These are phyloP conservation scores for Magnusiomyces tetraspermus DNA, from an alignment of 1,139 yeast genomes.

Conservation along the genomic window DNA sequence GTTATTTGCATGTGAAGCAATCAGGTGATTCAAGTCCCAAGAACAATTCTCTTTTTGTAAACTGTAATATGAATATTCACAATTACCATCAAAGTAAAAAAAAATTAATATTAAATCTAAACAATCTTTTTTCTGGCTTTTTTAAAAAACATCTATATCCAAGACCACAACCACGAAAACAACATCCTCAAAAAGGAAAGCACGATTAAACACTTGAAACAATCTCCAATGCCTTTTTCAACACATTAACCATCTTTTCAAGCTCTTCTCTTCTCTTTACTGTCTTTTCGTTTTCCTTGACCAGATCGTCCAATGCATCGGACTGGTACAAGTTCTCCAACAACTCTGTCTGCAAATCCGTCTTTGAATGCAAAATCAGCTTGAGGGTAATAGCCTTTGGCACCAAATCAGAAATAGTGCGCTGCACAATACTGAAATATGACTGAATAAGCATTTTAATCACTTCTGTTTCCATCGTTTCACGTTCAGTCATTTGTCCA, in stretches of 20 bases:
- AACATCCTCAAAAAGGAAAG: neutral
- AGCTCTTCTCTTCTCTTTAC: slow-evolving; percentile 94
- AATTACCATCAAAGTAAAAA: too few species aligned
- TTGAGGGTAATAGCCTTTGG: slow-evolving; percentile 95
- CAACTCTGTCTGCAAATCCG: slow-evolving; percentile 81
- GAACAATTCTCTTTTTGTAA: too few species aligned
- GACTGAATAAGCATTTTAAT: slow-evolving; percentile 85
- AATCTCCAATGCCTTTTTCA: slow-evolving; percentile 81
- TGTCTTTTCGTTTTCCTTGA: slow-evolving; percentile 86
- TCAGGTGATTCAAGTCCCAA: too few species aligned
- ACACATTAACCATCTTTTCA: slow-evolving; percentile 85
- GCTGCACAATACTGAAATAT: slow-evolving; percentile 83
- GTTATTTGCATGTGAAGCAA: too few species aligned
- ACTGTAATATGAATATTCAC: too few species aligned
- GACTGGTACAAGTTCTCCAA: slow-evolving; percentile 78
- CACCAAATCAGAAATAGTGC: slow-evolving; percentile 85
- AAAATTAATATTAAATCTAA: too few species aligned
- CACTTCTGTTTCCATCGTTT: slow-evolving; percentile 93
- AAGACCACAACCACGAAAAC: too few species aligned
- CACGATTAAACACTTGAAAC: slow-evolving; percentile 61
- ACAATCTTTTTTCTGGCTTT: too few species aligned
- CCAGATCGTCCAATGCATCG: slow-evolving; percentile 64
- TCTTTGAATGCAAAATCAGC: slow-evolving; percentile 73
- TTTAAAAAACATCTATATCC: too few species aligned
- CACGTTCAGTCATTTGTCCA: slow-evolving; percentile 91